Evolutionary conservation across 163 green algal species (phyloP), one percentile per base, ranked within the genome.

Genomic region (Volvox carteri): DNA sequence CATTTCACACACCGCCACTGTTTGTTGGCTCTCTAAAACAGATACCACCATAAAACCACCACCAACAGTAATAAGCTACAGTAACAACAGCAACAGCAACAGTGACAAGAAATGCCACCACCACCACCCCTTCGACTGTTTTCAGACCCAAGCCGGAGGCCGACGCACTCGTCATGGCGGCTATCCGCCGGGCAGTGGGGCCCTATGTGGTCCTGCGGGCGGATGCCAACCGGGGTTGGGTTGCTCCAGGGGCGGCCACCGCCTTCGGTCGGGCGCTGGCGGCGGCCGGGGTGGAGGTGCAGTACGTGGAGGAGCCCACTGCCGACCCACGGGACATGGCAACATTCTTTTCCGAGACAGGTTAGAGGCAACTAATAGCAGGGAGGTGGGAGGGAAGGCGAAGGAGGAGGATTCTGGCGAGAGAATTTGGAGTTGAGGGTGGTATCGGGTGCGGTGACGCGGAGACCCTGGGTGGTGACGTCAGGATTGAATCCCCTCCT

Each of bases 171-270:
- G 78, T 94, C 39, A 86, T 99, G 39, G 37, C 89, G 2, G 93
- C 93, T 0, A 89, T 99, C 9, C 80, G 95, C 0, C n/a, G 56
- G 0, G 92, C 94, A 1, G 90, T 99, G 16, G 96, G 96, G 0
- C 85, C 87, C 0, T 19, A 65, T n/a, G 88, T 99, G 2, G 83
- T 18, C 9, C 88, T 99, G 23, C 91, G 97, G 0, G 94, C 93
- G 2, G 98, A 99, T 80, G 97, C 98, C 56, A 99, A 99, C 93
- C 93, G 96, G 19, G 90, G 84, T 2, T 99, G 97, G 97, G 8
- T 9, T 14, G 90, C 16, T 7, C 75, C 98, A 48, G 79, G 95
- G 35, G 65, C 98, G 58, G 98, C 98, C 8, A 46, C 95, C 48
- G 50, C 80, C 30, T 98, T 98, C 90, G 94, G 90, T 1, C 11